These are phyloP conservation scores for Magnolia kwangsiensis DNA, from an alignment of 164 flowering plant species.

Conservation along the genomic window DNA sequence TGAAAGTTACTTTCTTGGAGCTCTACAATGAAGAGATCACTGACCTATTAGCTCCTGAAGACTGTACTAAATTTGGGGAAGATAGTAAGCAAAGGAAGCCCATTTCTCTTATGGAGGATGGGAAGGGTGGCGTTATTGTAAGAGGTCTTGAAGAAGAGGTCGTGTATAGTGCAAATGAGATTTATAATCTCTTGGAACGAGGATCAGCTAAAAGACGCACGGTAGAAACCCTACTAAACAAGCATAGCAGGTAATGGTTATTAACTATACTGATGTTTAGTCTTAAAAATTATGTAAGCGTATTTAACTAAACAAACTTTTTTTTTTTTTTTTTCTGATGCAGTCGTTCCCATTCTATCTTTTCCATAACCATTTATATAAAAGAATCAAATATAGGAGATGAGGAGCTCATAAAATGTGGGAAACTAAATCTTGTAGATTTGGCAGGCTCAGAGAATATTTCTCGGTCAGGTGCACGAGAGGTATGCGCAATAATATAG, in stretches of 20 bases:
- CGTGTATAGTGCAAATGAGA: conserved; percentile 32
- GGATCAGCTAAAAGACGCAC: conserved; percentile 32
- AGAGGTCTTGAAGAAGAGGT: conserved; percentile 35
- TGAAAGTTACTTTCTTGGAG: conserved; percentile 37
- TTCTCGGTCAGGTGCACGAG: conserved; percentile 28
- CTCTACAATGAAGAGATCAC: conserved; percentile 38
- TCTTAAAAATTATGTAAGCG: no score
- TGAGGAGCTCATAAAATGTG: conserved; percentile 32
- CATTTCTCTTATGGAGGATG: conserved; percentile 34
- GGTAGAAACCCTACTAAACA: conserved; percentile 30
- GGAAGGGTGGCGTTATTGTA: conserved; percentile 29
- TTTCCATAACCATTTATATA: conserved; percentile 29
- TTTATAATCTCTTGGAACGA: conserved; percentile 27
- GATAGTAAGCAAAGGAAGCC: conserved; percentile 26
- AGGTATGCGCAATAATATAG: conserved; percentile 13
- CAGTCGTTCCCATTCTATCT: conserved; percentile 33
- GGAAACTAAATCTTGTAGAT: conserved; percentile 34
- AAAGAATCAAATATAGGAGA: conserved; percentile 23
- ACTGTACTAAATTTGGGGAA: conserved; percentile 14
- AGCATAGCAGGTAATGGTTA: conserved; percentile 28
- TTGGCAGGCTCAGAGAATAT: conserved; percentile 35
- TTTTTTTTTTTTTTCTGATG: conserved; percentile 9
- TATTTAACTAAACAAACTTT: background rate
- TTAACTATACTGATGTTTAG: background rate
- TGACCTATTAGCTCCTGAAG: conserved; percentile 31